Conservation (phyloP, 2,329 filamentous ascomycete species). For the Cordyceps javanica region DNA sequence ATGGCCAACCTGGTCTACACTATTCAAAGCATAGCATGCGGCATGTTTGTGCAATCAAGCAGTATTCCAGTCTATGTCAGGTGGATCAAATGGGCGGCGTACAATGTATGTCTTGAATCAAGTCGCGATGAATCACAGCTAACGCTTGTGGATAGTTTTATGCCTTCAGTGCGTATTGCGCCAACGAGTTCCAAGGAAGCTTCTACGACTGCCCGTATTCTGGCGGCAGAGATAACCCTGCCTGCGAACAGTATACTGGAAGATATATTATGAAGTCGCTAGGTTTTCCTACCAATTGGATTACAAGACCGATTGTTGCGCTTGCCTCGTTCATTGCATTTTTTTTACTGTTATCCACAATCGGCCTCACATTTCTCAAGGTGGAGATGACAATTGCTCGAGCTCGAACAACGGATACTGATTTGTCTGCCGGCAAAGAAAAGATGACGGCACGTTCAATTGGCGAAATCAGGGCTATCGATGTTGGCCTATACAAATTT, state of each 20-base stretch:
- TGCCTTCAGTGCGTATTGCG: constrained; percentile 62
- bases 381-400: constrained; percentile 66
- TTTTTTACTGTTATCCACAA: constrained; percentile 54
- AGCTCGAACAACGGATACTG: constrained; percentile 50
- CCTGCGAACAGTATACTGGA: constrained; percentile 63
- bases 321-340: constrained; percentile 56
- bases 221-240: constrained; percentile 56
- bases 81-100: constrained; percentile 66
- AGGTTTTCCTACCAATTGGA: constrained; percentile 62
- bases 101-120: constrained; percentile 37
- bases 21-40: constrained; percentile 66
- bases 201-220: constrained; percentile 68
- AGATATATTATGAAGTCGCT: constrained; percentile 62
- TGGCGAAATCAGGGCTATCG: constrained; percentile 51
- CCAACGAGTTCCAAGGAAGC: constrained; percentile 65
- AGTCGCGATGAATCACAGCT: constrained; percentile 12
- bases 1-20: constrained; percentile 70
- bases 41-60: constrained; percentile 69
- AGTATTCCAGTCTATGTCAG: constrained; percentile 71
- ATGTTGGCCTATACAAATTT: constrained; percentile 59
- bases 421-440: constrained; percentile 64
- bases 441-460: constrained; percentile 53
- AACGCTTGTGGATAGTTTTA: constrained; percentile 47
- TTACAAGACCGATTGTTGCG: constrained; percentile 58
- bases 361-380: constrained; percentile 58